Evolutionary conservation across 345 rosid genomes (phyloP).

Genomic region (Mallotus nudiflorus): DNA sequence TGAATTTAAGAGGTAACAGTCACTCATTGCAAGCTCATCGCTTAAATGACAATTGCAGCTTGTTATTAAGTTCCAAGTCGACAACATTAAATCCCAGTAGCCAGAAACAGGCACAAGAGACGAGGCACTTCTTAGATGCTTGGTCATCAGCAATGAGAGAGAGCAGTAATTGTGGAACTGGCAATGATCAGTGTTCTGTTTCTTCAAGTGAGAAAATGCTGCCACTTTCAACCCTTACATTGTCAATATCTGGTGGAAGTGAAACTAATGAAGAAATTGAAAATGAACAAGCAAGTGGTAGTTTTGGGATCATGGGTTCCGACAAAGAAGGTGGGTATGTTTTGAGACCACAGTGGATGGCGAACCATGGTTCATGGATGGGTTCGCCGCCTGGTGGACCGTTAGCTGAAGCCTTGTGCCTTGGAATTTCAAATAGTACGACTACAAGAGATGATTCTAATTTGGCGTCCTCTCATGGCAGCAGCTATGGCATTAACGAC

Average conservation of each 20-base stretch:
- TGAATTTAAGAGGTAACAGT: slow-evolving; percentile 8
- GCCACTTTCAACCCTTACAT: slow-evolving; percentile 48
- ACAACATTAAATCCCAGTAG: slow-evolving; percentile 31
- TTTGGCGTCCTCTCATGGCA: slow-evolving; percentile 24
- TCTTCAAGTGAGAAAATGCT: slow-evolving; percentile 33
- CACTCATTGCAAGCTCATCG: slow-evolving; percentile 31
- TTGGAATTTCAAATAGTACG: slow-evolving; percentile 35
- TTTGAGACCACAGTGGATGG: slow-evolving; percentile 45
- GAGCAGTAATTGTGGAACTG: slow-evolving; percentile 26
- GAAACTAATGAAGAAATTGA: slow-evolving; percentile 29
- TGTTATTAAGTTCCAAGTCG: slow-evolving; percentile 36
- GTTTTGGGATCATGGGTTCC: slow-evolving; percentile 27
- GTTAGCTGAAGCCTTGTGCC: slow-evolving; percentile 54
- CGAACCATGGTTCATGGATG: slow-evolving; percentile 38
- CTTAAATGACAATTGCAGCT: slow-evolving; percentile 29
- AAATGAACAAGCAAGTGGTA: slow-evolving; percentile 31
- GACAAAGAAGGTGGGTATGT: slow-evolving; percentile 21
- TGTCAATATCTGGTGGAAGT: slow-evolving; percentile 59
- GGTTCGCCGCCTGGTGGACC: slow-evolving; percentile 56
- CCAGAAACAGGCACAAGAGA: slow-evolving; percentile 49
- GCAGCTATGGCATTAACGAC: slow-evolving; percentile 19
- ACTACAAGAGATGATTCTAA: slow-evolving; percentile 29
- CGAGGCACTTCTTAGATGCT: slow-evolving; percentile 61
- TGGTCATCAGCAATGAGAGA: slow-evolving; percentile 39
- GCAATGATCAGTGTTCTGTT: slow-evolving; percentile 24